Evolutionary conservation across 768 basidiomycete species (phyloP).

Genomic region (Daedaleopsis nitida): DNA sequence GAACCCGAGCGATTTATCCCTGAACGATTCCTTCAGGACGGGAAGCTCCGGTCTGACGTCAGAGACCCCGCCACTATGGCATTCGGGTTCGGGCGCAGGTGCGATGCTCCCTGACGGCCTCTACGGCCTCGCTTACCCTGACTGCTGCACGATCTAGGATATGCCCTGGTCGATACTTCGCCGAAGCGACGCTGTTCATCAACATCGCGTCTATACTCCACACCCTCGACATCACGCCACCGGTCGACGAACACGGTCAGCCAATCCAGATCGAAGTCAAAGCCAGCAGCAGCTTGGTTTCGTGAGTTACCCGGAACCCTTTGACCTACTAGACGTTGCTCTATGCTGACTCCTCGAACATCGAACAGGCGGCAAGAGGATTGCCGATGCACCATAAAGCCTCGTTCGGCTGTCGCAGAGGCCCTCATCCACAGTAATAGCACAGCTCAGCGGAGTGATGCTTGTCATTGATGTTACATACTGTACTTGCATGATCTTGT

Average conservation of each 20-base stretch:
- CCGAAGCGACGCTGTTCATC: constrained; percentile 8
- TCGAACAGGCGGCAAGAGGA: background rate
- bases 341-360: background rate
- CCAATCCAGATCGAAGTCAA: constrained; percentile 11
- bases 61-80: constrained; percentile 11
- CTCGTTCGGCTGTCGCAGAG: background rate
- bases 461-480: too few species aligned
- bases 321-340: too few species aligned
- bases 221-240: constrained; percentile 5
- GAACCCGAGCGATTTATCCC: constrained; percentile 17
- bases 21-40: constrained; percentile 16
- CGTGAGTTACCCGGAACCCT: background rate
- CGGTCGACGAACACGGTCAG: background rate
- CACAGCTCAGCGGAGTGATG: too few species aligned
- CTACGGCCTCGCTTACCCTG: constrained; percentile 2
- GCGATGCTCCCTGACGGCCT: constrained; percentile 23
- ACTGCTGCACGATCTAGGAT: background rate
- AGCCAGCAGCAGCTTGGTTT: background rate
- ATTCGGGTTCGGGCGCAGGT: constrained; percentile 20
- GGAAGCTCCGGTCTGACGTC: constrained; percentile 9
- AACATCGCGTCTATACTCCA: constrained; percentile 13
- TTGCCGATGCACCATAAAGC: background rate
- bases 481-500: too few species aligned
- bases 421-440: background rate
- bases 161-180: constrained; percentile 14